These are phyloP conservation scores for Fusarium bactridioides DNA, from an alignment of 2,329 filamentous ascomycete genomes.

Conservation along the genomic window DNA sequence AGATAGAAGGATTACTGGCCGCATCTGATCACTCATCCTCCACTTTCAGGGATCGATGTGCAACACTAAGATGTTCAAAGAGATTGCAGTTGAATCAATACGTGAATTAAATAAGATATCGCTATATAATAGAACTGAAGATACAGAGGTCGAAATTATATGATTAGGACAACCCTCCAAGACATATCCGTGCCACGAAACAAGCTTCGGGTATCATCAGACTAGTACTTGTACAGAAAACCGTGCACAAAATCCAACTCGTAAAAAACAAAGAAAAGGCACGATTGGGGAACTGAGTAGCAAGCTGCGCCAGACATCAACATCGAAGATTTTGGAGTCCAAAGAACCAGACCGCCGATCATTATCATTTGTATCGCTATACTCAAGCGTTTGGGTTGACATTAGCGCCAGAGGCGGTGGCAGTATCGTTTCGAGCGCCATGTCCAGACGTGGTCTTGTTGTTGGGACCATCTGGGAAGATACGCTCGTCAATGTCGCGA, in stretches of 20 bases:
- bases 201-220: constrained; percentile 1
- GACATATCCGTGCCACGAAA: background rate
- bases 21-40: fast-evolving
- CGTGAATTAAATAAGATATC: background rate
- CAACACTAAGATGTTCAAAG: fast-evolving
- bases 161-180: fast-evolving
- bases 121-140: background rate
- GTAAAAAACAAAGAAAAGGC: background rate
- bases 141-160: background rate
- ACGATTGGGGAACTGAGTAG: fast-evolving
- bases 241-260: background rate
- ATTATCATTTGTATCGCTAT: fast-evolving
- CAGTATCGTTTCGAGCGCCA: background rate
- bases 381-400: background rate
- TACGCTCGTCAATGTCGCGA: constrained; percentile 32
- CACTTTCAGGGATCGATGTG: fast-evolving
- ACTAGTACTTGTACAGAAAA: background rate
- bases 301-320: background rate
- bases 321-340: no score
- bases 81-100: fast-evolving
- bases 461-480: constrained; percentile 7
- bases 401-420: background rate
- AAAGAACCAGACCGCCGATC: fast-evolving
- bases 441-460: background rate
- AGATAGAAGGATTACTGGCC: no score